Evolutionary conservation across 23 red algal genomes (phyloP).

Genomic region (Gracilaria gracilis): DNA sequence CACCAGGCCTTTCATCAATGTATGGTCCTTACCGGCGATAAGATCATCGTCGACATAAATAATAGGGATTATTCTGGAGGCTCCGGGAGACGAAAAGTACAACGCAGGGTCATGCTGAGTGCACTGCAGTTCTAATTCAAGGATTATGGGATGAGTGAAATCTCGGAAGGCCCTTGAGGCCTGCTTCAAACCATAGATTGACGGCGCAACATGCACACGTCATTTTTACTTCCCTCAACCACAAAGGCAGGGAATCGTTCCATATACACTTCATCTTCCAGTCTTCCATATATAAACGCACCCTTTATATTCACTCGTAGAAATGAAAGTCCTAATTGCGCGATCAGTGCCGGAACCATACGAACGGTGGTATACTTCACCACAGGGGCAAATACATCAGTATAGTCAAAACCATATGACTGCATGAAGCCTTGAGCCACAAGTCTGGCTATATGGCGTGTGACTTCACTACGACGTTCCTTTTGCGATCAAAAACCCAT

Average conservation of each 20-base stretch:
- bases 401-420: constrained; percentile 30
- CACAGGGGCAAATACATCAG: constrained; percentile 31
- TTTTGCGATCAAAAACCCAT: constrained; percentile 33
- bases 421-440: constrained; percentile 43
- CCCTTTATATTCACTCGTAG: constrained; percentile 47
- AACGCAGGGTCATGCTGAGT: background rate
- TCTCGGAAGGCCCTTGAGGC: constrained; percentile 12
- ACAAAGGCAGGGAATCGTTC: constrained; percentile 43
- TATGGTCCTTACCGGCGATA: background rate
- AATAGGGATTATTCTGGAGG: background rate
- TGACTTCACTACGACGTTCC: background rate
- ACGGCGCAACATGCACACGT: background rate
- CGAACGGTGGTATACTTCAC: constrained; percentile 50
- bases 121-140: background rate
- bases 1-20: background rate
- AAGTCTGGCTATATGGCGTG: background rate
- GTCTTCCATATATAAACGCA: constrained; percentile 25
- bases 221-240: background rate
- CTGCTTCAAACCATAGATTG: constrained; percentile 42
- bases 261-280: constrained; percentile 61
- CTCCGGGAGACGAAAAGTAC: background rate
- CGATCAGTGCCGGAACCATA: background rate
- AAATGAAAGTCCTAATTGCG: background rate
- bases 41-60: constrained; percentile 43
- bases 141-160: constrained; percentile 16